Percentiles rank a stretch among this genome's conserved stretches.
Evolutionary conservation across 495 filamentous ascomycete species (phyloP).

Genomic region (Echria macrotheca): DNA sequence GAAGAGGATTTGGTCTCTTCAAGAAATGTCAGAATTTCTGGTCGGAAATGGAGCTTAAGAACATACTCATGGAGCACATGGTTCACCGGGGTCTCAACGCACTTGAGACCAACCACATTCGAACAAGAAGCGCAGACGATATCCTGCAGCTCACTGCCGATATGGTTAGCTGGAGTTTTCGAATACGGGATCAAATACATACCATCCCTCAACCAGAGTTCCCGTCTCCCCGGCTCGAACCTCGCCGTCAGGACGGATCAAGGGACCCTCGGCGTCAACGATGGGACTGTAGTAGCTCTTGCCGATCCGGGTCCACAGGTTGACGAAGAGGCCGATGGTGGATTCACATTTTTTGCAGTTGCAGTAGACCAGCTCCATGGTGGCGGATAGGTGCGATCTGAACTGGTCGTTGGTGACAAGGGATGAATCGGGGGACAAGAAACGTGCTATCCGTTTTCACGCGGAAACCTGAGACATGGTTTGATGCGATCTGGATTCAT

Average conservation of each 20-base stretch:
- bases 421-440: too few species aligned
- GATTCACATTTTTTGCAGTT: conserved; percentile 35
- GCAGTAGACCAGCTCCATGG: conserved; percentile 31
- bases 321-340: conserved; percentile 32
- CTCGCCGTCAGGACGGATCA: conserved; percentile 14
- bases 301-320: conserved; percentile 41
- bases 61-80: conserved; percentile 33
- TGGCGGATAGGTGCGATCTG: background rate
- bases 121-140: conserved; percentile 26
- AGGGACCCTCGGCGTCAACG: conserved; percentile 16
- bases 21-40: background rate
- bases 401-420: background rate
- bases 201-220: conserved; percentile 33
- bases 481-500: too few species aligned
- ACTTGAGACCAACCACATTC: conserved; percentile 25
- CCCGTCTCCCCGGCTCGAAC: conserved; percentile 22
- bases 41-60: background rate
- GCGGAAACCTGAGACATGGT: too few species aligned
- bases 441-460: too few species aligned
- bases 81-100: conserved; percentile 26
- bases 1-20: conserved; percentile 26
- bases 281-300: conserved; percentile 39
- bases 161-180: background rate
- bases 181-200: background rate
- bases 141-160: conserved; percentile 25